Conservation (phyloP, 345 rosid genomes). For the Salix caprea region DNA sequence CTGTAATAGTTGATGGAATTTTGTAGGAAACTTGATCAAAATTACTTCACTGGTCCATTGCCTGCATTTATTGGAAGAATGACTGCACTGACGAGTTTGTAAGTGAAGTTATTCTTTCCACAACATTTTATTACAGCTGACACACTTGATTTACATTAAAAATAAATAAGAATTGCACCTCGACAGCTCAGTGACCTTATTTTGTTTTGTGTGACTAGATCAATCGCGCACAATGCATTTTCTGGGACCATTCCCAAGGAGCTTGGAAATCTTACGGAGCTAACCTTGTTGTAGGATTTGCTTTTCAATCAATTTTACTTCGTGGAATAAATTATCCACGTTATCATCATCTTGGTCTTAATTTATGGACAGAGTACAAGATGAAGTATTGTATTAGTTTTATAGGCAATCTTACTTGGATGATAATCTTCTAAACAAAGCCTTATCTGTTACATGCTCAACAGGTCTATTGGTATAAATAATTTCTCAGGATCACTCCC, state of each 20-base stretch:
- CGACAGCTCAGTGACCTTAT: neutral
- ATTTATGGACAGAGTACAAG: neutral
- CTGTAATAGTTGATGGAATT: neutral
- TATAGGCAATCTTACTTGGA: neutral
- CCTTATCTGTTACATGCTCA: neutral
- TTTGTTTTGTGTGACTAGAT: conserved; percentile 11
- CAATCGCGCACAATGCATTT: conserved; percentile 28
- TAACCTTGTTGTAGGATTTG: conserved; percentile 28
- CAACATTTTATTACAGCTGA: neutral
- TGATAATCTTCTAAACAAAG: neutral
- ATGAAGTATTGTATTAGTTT: neutral
- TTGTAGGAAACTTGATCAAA: conserved; percentile 33
- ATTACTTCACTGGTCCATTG: conserved; percentile 33
- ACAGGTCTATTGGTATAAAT: conserved; percentile 19
- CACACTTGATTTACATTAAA: neutral
- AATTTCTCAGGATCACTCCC: conserved; percentile 18
- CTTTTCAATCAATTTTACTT: neutral
- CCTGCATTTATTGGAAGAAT: conserved; percentile 35
- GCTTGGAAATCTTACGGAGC: conserved; percentile 32
- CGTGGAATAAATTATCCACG: neutral
- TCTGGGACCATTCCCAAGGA: conserved; percentile 38
- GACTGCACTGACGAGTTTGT: conserved; percentile 17
- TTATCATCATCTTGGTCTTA: neutral
- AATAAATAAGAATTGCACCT: too few species aligned
- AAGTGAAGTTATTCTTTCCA: neutral